Evolutionary conservation across 2,329 filamentous ascomycete species (phyloP).

Genomic region (Ilyonectria mors-panacis): DNA sequence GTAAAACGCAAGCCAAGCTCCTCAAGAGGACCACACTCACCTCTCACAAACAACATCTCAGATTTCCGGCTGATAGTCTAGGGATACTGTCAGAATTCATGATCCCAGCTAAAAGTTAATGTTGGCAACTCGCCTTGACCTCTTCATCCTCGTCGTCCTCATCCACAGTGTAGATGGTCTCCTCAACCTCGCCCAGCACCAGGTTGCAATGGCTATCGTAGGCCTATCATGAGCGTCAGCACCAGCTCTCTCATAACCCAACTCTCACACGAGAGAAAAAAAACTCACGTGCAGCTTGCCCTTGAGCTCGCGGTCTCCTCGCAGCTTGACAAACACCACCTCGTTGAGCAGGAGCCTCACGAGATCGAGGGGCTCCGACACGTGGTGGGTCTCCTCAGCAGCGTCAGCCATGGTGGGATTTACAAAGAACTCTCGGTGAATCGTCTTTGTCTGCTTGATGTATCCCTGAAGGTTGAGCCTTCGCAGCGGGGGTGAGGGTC

Average conservation of each 20-base stretch:
- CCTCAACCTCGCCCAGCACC: conserved; percentile 95
- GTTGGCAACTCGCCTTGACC: conserved; percentile 71
- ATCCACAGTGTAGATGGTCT: conserved; percentile 95
- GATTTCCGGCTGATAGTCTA: conserved; percentile 97
- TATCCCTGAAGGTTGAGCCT: conserved; percentile 28
- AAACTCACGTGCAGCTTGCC: conserved; percentile 88
- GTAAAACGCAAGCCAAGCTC: conserved; percentile 9
- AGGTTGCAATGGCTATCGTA: conserved; percentile 99
- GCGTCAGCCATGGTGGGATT: conserved; percentile 81
- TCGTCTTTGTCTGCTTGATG: conserved; percentile 22
- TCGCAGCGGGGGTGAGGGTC: conserved; percentile 25
- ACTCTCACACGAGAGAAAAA: conserved; percentile 4
- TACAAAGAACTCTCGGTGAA: neutral
- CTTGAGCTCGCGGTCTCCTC: conserved; percentile 95
- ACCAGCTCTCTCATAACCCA: neutral
- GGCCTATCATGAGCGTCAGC: conserved; percentile 71
- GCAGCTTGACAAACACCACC: conserved; percentile 95
- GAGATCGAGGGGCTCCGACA: conserved; percentile 94
- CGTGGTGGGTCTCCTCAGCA: conserved; percentile 79
- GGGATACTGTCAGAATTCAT: conserved; percentile 30
- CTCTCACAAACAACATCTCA: conserved; percentile 98
- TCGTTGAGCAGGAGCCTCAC: conserved; percentile 96
- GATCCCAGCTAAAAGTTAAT: neutral
- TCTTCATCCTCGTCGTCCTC: conserved; percentile 91
- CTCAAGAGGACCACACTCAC: conserved; percentile 64